Base-by-base conservation (phyloP, 2,329 filamentous ascomycete genomes). In the Calycina herbarum region DNA sequence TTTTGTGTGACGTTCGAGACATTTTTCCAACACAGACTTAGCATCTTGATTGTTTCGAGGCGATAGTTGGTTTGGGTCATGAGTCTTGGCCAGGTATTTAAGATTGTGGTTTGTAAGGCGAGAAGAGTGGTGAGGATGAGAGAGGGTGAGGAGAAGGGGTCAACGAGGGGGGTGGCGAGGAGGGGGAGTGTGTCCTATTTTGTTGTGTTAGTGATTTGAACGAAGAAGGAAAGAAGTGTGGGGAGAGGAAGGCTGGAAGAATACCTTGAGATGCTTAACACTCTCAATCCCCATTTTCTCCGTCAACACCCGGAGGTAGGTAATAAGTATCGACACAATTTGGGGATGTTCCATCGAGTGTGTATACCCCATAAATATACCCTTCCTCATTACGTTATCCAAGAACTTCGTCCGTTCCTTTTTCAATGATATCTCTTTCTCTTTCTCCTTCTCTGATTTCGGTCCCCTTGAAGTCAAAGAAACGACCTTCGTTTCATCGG, bases 251-350 rank as follows among this genome's bases (percentile, higher is more conserved):
- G 42, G 33, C 27, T 29, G 4, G 27, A 29, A 27, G 13, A 5
- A 33, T 73, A 87, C 86, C 79, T 88, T 86, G 1, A 93, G 78
- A 75, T 94, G 88, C 72, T 89, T 91, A 33, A 88, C 83, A 1
- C 85, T 80, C 67, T 86, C 80, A 62, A 93, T 81, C 51, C 86
- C 86, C 73, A 93, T 79, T 15, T 80, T 81, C 5, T 79, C 72
- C 5, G 92, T 74, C 15, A 91, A 74, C 10, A 75, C 70, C 1
- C 75, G 70, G 3, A 86, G 78, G 56, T 86, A 79, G 0, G 75
- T 72, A 69, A 89, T 80, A 2, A 94, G 79, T 6, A 86, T 72
- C 48, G 83, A 76, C 0, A 87, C 82, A 57, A 93, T 82, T 1
- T 75, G 75, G 0, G 86, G 78, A 73, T 91, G 80, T 35, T 89